Evolutionary conservation across 495 filamentous ascomycete species (phyloP), one percentile per base, ranked within the genome.

Genomic region (Neurospora terricola): DNA sequence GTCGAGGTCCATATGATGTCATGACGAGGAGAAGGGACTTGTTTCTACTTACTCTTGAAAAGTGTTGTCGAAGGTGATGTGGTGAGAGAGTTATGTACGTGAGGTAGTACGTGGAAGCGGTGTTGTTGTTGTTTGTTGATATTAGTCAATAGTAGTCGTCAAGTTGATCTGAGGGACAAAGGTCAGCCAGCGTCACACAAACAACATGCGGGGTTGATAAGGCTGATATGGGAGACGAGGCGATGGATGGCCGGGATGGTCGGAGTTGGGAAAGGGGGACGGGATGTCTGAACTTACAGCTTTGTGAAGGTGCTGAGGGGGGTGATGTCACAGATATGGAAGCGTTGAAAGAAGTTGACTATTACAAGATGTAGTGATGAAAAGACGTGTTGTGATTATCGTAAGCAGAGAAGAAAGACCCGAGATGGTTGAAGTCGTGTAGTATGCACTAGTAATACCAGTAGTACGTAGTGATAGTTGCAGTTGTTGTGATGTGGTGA

Each of bases 31-130:
- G 66, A 7, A 18, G 10, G 48, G 21, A 36, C 36, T 40, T 5
- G 39, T 14, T 40, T 40, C 39, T 40, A 40, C 80, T 72, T 78
- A 81, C 79, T 82, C 43, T 79, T 81, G 76, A 11, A 78, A 30
- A 4, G n/a, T 70, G 69, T 40, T n/a, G 70, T 76, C 21, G 39
- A 62, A 27, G 37, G 27, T 11, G 36, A 21, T 23, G 54, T 34
- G 73, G 69, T 38, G n/a, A 27, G 16, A 34, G 54, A 38, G 59
- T 45, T 37, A 43, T 69, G 12, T 23, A 27, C 10, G 37, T 48
- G 27, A 54, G 72, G 30, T 21, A 39, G 68, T 70, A 18, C 4
- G 69, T 9, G 62, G 69, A 30, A 18, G 5, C 8, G 14, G 7
- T 36, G 42, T 21, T 59, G 12, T 48, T 71, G 36, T 71, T 6